Evolutionary conservation across 2,329 filamentous ascomycete species (phyloP), one percentile per base, ranked within the genome.

Genomic region (Claviceps sp.): DNA sequence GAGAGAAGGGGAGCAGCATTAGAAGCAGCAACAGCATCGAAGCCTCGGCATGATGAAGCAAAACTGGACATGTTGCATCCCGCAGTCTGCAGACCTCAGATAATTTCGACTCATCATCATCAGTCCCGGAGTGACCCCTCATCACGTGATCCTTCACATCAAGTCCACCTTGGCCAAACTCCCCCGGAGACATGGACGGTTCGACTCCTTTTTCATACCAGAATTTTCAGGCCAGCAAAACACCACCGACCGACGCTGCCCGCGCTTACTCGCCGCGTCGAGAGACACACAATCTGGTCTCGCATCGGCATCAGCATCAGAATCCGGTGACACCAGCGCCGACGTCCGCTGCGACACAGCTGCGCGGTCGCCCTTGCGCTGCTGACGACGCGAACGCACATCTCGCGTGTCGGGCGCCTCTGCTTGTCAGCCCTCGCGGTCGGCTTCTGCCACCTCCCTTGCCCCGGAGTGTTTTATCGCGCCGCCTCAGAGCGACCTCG

Each of bases 191-290:
- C 36, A 42, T 42, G 14, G 45, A 50, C 22, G 50, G 47, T 17
- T 53, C 49, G 37, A 49, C 53, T 57, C 56, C 54, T 60, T 60
- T 54, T 60, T 60, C 58, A 56, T 54, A 59, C 59, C 58, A 57
- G 48, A 60, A 54, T 60, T 60, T 60, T 56, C 58, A 60, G 59
- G 58, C 59, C 57, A 59, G 52, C 57, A 57, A 53, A 54, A 45
- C 53, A 49, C 55, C 52, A 53, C 53, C 51, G 26, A 34, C 49
- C 44, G 45, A 52, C 53, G 51, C 51, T 50, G 52, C 56, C 37
- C 52, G 39, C 39, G 16, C 39, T 17, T 42, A 50, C 52, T 55
- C 45, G 49, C 44, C 53, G 38, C 53, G 53, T 54, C 56, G 56
- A 52, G 45, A 57, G 42, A 50, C 53, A 36, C 46, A 50, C 37